phyloP scores from a whole-genome alignment of 2,329 filamentous ascomycete genomes.

The Penicillium sp. region DNA sequence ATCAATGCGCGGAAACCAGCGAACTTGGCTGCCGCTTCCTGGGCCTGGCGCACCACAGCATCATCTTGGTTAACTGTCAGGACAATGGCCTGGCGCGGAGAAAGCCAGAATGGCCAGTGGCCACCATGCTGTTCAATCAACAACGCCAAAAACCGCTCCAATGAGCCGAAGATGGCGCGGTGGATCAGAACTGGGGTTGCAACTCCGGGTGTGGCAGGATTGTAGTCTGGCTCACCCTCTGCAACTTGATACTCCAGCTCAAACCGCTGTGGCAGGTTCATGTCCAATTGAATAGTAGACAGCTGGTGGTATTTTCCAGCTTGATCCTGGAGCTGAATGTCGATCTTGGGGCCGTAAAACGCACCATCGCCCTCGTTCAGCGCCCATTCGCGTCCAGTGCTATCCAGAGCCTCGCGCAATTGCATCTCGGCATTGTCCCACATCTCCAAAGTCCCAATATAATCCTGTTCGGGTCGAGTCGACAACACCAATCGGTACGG shows the following conservation, averaged over 20 bases:
- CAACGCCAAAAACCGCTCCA: conserved; percentile 81
- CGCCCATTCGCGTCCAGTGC: conserved; percentile 66
- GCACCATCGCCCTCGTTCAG: conserved; percentile 80
- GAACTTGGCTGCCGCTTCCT: conserved; percentile 54
- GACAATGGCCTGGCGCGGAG: conserved; percentile 73
- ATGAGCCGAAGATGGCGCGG: conserved; percentile 77
- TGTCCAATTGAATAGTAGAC: conserved; percentile 85
- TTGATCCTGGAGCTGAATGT: conserved; percentile 76
- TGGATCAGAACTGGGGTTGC: conserved; percentile 79
- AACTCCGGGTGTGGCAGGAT: conserved; percentile 51
- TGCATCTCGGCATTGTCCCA: conserved; percentile 69
- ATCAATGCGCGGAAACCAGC: conserved; percentile 40
- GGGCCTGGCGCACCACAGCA: conserved; percentile 46
- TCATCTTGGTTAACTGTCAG: conserved; percentile 66
- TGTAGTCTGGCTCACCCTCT: conserved; percentile 44
- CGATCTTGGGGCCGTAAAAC: conserved; percentile 91
- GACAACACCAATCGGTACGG: conserved; percentile 75
- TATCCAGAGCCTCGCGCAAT: conserved; percentile 62
- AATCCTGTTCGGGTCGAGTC: conserved; percentile 72
- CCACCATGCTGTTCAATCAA: conserved; percentile 81
- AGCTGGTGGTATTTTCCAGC: conserved; percentile 86
- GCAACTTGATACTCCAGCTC: conserved; percentile 67
- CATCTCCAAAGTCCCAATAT: conserved; percentile 71
- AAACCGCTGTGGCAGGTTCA: conserved; percentile 83
- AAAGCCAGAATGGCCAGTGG: conserved; percentile 85